Conservation (phyloP, 2,329 filamentous ascomycete genomes). For the Trichoderma pleuroti region DNA sequence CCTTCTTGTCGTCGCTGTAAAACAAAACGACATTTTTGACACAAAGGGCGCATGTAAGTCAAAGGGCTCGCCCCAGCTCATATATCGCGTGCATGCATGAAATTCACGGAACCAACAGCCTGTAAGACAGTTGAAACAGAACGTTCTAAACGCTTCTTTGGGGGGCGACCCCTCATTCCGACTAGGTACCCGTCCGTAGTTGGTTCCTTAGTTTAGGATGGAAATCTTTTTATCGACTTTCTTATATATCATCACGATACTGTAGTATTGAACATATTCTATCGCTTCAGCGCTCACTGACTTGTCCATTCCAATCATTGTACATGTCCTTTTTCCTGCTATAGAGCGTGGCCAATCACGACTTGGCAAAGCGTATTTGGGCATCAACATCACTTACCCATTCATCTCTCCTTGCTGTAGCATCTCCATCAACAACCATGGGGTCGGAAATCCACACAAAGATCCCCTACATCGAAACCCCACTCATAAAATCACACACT, state of each 20-base stretch:
- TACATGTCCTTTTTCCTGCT: background rate
- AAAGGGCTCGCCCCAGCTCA: background rate
- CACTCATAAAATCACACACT: constrained; percentile 59
- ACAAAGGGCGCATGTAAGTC: background rate
- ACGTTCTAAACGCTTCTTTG: constrained; percentile 4
- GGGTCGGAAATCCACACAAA: background rate
- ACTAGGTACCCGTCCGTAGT: background rate
- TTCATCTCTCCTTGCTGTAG: background rate
- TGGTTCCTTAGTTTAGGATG: background rate
- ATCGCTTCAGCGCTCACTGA: background rate
- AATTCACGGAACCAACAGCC: background rate
- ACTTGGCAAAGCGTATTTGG: background rate
- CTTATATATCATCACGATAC: background rate
- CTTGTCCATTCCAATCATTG: background rate
- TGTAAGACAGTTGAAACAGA: background rate
- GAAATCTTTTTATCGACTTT: background rate
- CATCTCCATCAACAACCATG: background rate
- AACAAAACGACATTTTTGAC: background rate
- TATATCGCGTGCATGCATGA: background rate
- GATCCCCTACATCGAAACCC: constrained; percentile 64
- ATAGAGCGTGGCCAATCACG: background rate
- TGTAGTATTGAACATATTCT: background rate
- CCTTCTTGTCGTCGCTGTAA: background rate
- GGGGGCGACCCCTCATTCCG: background rate
- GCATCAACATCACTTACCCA: background rate